phyloP scores from a whole-genome alignment of 192 early-diverging fungal species.

The Coemansia sp. region DNA sequence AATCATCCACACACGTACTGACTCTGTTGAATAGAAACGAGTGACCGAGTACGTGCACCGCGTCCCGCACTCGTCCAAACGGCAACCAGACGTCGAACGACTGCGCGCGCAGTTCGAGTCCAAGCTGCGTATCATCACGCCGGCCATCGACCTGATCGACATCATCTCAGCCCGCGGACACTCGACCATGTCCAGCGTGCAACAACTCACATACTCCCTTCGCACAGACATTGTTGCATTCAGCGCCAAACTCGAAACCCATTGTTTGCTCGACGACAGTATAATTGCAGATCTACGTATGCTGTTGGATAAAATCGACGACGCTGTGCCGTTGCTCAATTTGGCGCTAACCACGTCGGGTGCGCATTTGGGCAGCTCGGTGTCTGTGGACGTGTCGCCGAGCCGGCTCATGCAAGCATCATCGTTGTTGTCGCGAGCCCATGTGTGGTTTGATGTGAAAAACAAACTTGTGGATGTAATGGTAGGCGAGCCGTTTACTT shows the following conservation, averaged over 20 bases:
- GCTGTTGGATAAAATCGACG: constrained; percentile 47
- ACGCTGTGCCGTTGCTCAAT: constrained; percentile 58
- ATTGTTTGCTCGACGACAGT: neutral
- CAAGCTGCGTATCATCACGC: constrained; percentile 59
- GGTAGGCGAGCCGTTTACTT: constrained; percentile 50
- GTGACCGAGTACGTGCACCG: constrained; percentile 51
- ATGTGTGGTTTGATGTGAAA: constrained; percentile 4
- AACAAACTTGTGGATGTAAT: neutral
- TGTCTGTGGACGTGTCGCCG: constrained; percentile 55
- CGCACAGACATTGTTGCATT: constrained; percentile 58
- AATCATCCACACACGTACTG: neutral
- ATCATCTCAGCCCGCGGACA: constrained; percentile 65
- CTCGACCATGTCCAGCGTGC: constrained; percentile 57
- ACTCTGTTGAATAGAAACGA: constrained; percentile 14
- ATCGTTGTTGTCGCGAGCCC: constrained; percentile 24
- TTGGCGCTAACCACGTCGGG: constrained; percentile 57
- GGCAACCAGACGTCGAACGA: constrained; percentile 34
- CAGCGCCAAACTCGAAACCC: constrained; percentile 19
- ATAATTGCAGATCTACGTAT: constrained; percentile 19
- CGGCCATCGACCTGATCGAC: constrained; percentile 70
- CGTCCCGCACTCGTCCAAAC: constrained; percentile 15
- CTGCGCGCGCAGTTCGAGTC: constrained; percentile 54
- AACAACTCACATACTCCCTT: constrained; percentile 57
- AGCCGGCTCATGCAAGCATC: constrained; percentile 65
- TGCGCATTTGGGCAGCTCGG: constrained; percentile 40